Evolutionary conservation across 257 asterid genomes (phyloP).

Genomic region (Datura wrightii): DNA sequence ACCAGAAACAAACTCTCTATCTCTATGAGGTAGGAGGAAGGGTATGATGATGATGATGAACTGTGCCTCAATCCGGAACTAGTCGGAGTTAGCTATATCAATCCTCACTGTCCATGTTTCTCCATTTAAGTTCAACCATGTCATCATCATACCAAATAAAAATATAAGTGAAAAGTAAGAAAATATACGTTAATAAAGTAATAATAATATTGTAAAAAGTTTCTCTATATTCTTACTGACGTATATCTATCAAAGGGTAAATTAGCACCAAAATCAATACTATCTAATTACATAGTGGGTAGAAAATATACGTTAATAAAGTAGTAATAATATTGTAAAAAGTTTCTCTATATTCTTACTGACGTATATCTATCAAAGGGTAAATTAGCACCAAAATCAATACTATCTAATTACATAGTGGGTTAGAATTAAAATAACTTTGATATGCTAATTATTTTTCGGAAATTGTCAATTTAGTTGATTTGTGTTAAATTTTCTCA

Average conservation of each 20-base stretch:
- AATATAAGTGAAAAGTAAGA: not conserved
- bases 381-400: slow-evolving; percentile 16
- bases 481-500: not conserved
- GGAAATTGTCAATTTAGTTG: slow-evolving; percentile 1
- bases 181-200: not conserved
- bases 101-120: not conserved
- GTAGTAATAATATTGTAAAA: not conserved
- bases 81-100: not conserved
- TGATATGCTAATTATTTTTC: not conserved
- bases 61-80: not conserved
- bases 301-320: not conserved
- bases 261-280: slow-evolving; percentile 13
- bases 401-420: not conserved
- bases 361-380: not conserved
- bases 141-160: slow-evolving; percentile 8
- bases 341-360: not conserved
- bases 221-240: not conserved
- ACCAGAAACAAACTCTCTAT: too few species aligned
- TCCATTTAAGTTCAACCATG: not conserved
- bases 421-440: not conserved
- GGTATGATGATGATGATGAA: not conserved
- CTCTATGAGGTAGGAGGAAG: too few species aligned
- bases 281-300: not conserved
- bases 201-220: not conserved
- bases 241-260: not conserved